phyloP scores from a whole-genome alignment of 345 rosid species.

The Lepidium aucheri region DNA sequence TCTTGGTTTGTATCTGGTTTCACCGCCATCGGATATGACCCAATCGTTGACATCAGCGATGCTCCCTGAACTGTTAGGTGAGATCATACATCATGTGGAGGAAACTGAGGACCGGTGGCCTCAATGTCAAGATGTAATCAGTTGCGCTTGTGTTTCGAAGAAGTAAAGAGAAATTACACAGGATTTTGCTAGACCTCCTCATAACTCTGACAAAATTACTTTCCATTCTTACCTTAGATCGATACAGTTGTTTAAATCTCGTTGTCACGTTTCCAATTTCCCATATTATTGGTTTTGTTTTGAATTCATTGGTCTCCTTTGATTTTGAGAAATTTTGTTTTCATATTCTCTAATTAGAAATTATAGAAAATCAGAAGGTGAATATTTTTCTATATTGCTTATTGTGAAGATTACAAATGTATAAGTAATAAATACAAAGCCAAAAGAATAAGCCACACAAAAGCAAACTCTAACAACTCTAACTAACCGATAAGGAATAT shows the following conservation, averaged over 20 bases:
- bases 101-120: slow-evolving; percentile 73
- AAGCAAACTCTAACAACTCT: no score
- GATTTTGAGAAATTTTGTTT: background rate
- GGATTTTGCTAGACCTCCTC: slow-evolving; percentile 48
- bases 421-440: no score
- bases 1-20: no score
- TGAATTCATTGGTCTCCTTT: background rate
- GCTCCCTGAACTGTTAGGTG: slow-evolving; percentile 72
- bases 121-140: slow-evolving; percentile 51
- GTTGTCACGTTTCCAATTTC: background rate
- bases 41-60: slow-evolving; percentile 61
- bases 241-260: slow-evolving; percentile 21
- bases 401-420: no score
- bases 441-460: no score
- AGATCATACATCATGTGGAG: slow-evolving; percentile 77
- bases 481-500: no score
- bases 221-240: slow-evolving; percentile 87
- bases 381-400: no score
- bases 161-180: slow-evolving; percentile 68
- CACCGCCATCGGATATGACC: slow-evolving; percentile 6
- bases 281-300: background rate
- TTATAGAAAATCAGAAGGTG: no score
- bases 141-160: slow-evolving; percentile 81
- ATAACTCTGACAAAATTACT: slow-evolving; percentile 47
- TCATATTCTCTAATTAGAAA: background rate